Conservation (phyloP, 352 stramenopile genomes). For the Phytopythium oedochilum region DNA sequence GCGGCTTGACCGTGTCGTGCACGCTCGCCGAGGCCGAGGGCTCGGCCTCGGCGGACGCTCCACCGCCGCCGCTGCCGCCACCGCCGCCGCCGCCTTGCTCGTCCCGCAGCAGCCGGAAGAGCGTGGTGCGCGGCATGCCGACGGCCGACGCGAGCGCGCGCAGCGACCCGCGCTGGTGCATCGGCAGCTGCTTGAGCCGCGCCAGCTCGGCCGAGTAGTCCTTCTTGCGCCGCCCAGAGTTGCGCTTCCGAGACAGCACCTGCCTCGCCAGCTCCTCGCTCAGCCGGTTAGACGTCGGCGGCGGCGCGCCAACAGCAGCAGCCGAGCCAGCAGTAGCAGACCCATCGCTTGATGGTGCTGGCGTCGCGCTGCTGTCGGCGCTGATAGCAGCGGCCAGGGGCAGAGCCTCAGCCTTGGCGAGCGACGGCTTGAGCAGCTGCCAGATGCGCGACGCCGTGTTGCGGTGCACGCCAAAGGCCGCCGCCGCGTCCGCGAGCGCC, state of each 20-base stretch:
- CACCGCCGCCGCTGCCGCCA: background rate
- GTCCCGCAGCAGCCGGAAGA: slow-evolving; percentile 29
- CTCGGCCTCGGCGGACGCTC: too few species aligned
- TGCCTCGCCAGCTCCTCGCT: slow-evolving; percentile 20
- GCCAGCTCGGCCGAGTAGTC: slow-evolving; percentile 31
- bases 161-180: slow-evolving; percentile 28
- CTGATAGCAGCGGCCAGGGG: background rate
- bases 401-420: slow-evolving; percentile 6
- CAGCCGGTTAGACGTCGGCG: background rate
- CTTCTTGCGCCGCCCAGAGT: slow-evolving; percentile 38
- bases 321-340: background rate
- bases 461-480: slow-evolving; percentile 32
- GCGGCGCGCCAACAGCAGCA: background rate
- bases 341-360: too few species aligned
- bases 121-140: slow-evolving; percentile 30
- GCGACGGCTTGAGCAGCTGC: slow-evolving; percentile 27
- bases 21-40: slow-evolving; percentile 9
- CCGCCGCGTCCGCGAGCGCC: slow-evolving; percentile 26
- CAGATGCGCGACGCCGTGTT: slow-evolving; percentile 40
- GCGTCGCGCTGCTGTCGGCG: too few species aligned
- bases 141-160: slow-evolving; percentile 30
- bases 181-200: slow-evolving; percentile 27
- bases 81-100: slow-evolving; percentile 8
- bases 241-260: slow-evolving; percentile 33
- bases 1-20: slow-evolving; percentile 25